Conservation (phyloP, 306 rosid genomes). For the Quercus variabilis region DNA sequence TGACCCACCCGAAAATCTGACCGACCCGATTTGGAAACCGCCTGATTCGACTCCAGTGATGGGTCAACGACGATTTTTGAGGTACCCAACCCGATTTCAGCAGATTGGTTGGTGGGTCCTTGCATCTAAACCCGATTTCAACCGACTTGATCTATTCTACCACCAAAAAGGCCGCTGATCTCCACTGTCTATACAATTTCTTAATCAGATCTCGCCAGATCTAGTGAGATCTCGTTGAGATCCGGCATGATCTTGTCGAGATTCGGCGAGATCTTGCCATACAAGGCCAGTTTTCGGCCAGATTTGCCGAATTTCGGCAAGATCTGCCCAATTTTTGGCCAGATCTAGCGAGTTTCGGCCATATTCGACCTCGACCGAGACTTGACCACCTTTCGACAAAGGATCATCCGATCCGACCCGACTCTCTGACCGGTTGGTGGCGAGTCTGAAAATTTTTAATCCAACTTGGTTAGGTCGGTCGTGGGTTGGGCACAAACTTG, state of each 20-base stretch:
- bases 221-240: fast-evolving
- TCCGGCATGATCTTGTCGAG: fast-evolving
- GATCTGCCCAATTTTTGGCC: no score
- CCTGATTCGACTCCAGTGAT: fast-evolving
- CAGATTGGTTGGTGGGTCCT: fast-evolving
- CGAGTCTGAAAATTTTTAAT: no score
- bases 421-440: fast-evolving
- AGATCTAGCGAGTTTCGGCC: fast-evolving
- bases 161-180: no score
- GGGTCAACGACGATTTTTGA: fast-evolving
- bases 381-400: no score
- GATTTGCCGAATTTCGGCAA: fast-evolving
- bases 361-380: fast-evolving
- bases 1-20: fast-evolving
- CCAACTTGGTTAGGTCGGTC: fast-evolving
- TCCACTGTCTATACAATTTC: no score
- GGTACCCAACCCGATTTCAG: fast-evolving
- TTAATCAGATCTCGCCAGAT: fast-evolving
- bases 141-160: fast-evolving
- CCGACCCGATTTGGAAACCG: fast-evolving
- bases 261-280: no score
- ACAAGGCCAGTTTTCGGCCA: no score
- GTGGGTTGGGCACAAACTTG: no score
- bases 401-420: fast-evolving
- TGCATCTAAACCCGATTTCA: no score